Base-by-base conservation (phyloP, 1,284 basidiomycete species). In the Rugiboletus extremiorientalis region DNA sequence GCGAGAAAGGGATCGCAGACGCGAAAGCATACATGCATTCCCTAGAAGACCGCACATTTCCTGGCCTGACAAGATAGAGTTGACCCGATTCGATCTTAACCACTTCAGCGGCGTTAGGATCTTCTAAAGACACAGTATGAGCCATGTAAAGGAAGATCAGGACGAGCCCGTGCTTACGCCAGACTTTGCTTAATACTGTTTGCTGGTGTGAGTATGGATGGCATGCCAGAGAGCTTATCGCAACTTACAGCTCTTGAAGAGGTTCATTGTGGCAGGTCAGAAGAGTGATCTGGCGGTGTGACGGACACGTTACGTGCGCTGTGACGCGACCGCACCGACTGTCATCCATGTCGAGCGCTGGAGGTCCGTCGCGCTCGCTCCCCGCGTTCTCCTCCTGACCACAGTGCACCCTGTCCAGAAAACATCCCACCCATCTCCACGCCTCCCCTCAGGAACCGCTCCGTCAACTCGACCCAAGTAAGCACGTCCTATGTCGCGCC, bases 51-150 rank as follows among this genome's bases (percentile, higher is more conserved):
- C 96, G 90, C 65, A 97, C 89, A 64, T 89, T 91, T 58, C 92
- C 93, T 40, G 94, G 91, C 48, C 96, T 86, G 55, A 96, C 88
- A 59, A 98, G 87, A 75, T 91, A 96, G 31, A 99, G 84, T 69
- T 95, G 89, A 5, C 96, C 97, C 61, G 90, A 88, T 18, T 93
- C 91, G 55, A 98, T 92, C 78, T 97, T 96, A 51, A 97, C 94
- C 50, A 99, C 83, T 74, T 97, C 95, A 22, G 93, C 86, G 54
- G 93, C 92, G 74, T 94, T 92, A 53, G 89, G 85, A 73, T 91
- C 88, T 71, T 90, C 89, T 91, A 68, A 46, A 50, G 41, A 47
- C 34, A 41, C 0, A 23, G 1, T 41, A 20, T 72, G 56, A 72
- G 72, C 52, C 49, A 40, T 61, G 61, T 25, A 50, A 49, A 50